These are phyloP conservation scores for Suhomyces sp. DNA, from an alignment of 805 yeast species.

Conservation along the genomic window DNA sequence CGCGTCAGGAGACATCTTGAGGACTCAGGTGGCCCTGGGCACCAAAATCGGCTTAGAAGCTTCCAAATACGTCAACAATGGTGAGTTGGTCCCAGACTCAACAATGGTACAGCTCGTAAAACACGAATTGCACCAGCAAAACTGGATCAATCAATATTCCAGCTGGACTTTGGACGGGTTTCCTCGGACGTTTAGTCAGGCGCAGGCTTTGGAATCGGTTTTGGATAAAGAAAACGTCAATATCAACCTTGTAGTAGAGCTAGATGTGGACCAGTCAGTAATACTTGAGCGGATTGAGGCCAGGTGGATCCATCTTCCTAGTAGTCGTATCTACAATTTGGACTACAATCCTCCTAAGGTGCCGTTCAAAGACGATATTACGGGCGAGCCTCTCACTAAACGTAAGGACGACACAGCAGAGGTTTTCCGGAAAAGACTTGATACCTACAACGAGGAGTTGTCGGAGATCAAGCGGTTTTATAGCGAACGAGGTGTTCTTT, in stretches of 20 bases:
- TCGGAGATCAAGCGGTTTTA: constrained; percentile 69
- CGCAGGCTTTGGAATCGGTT: constrained; percentile 50
- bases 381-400: constrained; percentile 81
- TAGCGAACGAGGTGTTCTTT: constrained; percentile 38
- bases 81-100: constrained; percentile 71
- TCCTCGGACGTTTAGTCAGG: constrained; percentile 80
- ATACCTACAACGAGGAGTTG: constrained; percentile 55
- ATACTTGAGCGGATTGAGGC: constrained; percentile 80
- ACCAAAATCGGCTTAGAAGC: constrained; percentile 60
- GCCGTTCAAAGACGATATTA: constrained; percentile 78
- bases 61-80: constrained; percentile 52
- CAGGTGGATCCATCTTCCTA: constrained; percentile 78
- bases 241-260: constrained; percentile 77
- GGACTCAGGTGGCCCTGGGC: constrained; percentile 58
- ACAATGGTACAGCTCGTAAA: constrained; percentile 61
- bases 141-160: constrained; percentile 43
- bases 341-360: constrained; percentile 87
- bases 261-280: constrained; percentile 82
- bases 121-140: constrained; percentile 40
- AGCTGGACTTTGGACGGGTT: constrained; percentile 89
- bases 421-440: constrained; percentile 66
- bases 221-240: constrained; percentile 37
- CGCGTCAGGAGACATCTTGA: constrained; percentile 81
- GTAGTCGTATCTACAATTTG: constrained; percentile 84
- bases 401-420: constrained; percentile 81